Percentiles rank a stretch among this genome's conserved stretches.
Conservation (phyloP, 208 protist species). For the Crithidia bombi region DNA sequence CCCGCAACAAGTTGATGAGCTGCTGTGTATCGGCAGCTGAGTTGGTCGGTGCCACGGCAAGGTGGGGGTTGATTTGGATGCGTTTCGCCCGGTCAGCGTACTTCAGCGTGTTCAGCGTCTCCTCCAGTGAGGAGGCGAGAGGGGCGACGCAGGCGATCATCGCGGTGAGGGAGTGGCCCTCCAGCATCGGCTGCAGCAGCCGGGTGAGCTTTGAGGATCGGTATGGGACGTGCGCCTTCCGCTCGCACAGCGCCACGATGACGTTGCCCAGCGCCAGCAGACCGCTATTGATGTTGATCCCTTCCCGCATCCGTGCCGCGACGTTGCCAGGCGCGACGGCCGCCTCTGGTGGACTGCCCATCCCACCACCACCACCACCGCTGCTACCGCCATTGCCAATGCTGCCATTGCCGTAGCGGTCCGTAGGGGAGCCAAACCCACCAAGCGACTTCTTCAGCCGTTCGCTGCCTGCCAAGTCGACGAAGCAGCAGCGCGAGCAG, state of each 20-base stretch:
- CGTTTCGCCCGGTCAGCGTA: constrained; percentile 95
- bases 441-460: constrained; percentile 84
- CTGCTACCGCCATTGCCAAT: neutral
- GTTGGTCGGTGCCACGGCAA: constrained; percentile 40
- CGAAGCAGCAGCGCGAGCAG: constrained; percentile 86
- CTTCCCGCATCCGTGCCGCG: constrained; percentile 88
- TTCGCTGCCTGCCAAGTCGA: constrained; percentile 96
- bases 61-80: constrained; percentile 89
- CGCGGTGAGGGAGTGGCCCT: constrained; percentile 90
- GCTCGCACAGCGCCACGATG: constrained; percentile 90
- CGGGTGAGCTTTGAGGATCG: constrained; percentile 95
- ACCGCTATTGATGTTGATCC: constrained; percentile 94
- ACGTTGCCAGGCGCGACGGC: constrained; percentile 23
- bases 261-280: constrained; percentile 95
- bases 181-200: constrained; percentile 93
- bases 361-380: neutral
- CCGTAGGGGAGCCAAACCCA: constrained; percentile 24
- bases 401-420: neutral
- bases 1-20: constrained; percentile 62
- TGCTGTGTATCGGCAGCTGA: constrained; percentile 53
- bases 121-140: constrained; percentile 88
- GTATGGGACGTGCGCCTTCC: constrained; percentile 91
- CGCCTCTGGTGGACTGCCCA: constrained; percentile 4
- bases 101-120: constrained; percentile 96
- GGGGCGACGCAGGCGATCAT: constrained; percentile 96